These are phyloP conservation scores for Coemansia sp. DNA, from an alignment of 192 early-diverging fungal genomes.

Conservation along the genomic window DNA sequence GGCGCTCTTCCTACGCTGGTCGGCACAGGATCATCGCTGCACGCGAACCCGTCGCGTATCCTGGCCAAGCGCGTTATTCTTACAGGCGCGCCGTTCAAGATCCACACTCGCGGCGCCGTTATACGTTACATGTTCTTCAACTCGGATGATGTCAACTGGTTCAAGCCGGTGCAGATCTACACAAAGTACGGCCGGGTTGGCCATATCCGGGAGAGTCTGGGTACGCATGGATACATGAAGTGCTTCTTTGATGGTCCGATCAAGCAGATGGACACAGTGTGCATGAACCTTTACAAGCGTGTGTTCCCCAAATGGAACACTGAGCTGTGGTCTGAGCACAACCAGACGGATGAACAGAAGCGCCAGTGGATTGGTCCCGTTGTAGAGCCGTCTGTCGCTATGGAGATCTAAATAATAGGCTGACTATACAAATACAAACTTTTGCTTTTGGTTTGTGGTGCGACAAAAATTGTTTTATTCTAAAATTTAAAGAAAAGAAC, in stretches of 20 bases:
- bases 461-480: no score
- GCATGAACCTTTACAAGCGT: slow-evolving; percentile 96
- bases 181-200: slow-evolving; percentile 91
- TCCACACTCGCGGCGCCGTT: slow-evolving; percentile 89
- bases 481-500: no score
- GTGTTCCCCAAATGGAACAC: slow-evolving; percentile 97
- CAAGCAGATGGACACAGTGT: slow-evolving; percentile 91
- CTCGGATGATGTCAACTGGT: slow-evolving; percentile 90
- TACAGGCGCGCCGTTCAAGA: slow-evolving; percentile 93
- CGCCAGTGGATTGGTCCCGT: slow-evolving; percentile 30
- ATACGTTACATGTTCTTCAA: slow-evolving; percentile 98
- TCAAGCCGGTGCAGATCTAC: slow-evolving; percentile 90
- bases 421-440: no score
- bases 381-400: slow-evolving; percentile 7
- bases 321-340: slow-evolving; percentile 45
- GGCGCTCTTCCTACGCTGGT: slow-evolving; percentile 56
- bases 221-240: slow-evolving; percentile 98
- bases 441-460: no score
- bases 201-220: slow-evolving; percentile 90
- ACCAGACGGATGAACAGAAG: slow-evolving; percentile 18
- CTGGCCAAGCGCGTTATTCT: slow-evolving; percentile 93
- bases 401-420: slow-evolving; percentile 25
- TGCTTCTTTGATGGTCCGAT: slow-evolving; percentile 86
- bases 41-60: slow-evolving; percentile 79
- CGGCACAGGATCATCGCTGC: slow-evolving; percentile 75